Base-by-base conservation (phyloP, 345 rosid species). In the Rhodamnia rubescens region DNA sequence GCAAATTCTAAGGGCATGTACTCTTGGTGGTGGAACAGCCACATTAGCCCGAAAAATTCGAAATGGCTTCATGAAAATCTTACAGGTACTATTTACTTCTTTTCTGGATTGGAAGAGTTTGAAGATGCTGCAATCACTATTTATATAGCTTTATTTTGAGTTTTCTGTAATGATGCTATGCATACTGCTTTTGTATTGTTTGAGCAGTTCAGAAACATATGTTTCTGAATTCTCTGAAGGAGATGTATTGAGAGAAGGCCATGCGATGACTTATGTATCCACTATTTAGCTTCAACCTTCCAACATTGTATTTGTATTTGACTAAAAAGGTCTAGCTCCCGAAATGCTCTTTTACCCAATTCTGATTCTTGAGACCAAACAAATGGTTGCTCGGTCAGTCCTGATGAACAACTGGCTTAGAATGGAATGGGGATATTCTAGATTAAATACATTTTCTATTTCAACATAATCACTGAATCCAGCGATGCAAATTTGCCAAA, bases 1-100 rank as follows among this genome's bases (percentile, higher is more conserved):
- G 57, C 90, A 8, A 88, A 88, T 78, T 84, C 86, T 18, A 90
- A 85, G 64, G 83, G 90, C 50, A 87, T 78, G 88, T 90, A 92
- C 59, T 92, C 92, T 16, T 92, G 93, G 93, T 92, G 93, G 93
- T 92, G 93, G 93, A 89, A 92, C 88, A 92, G 93, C 88, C 92
- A 92, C 87, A 89, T 90, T 42, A 92, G 93, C 89, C 93, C 93
- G 26, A 92, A 90, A 84, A 92, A 92, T 89, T 92, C 93, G 22
- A 92, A 87, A 87, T 92, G 93, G 93, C 93, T 92, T 84, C 91
- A 89, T 84, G 92, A 90, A 81, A 92, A 92, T 88, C 93, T 92
- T 61, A 89, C 93, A 59, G 93, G 93, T 92, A 78, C 24, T 47
- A 21, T 78, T 69, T 32, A 26, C 36, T 82, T 85, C 47, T 40